phyloP scores from a whole-genome alignment of 345 rosid genomes.

The Microcos paniculata region DNA sequence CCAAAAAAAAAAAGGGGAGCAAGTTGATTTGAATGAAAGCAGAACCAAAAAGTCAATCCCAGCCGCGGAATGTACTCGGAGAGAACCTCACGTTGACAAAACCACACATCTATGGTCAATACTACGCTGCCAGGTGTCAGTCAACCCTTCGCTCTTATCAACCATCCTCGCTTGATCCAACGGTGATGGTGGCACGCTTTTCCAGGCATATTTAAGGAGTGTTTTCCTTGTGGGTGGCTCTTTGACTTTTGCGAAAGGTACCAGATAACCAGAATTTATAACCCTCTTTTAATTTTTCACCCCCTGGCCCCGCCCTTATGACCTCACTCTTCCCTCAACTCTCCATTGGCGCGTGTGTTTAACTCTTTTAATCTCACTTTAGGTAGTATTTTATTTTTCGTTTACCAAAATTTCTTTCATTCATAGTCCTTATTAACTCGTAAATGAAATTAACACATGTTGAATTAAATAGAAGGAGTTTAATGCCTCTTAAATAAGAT shows the following conservation, averaged over 20 bases:
- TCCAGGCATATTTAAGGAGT: slow-evolving; percentile 19
- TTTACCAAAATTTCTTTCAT: no score
- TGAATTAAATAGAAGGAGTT: no score
- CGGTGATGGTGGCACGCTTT: slow-evolving; percentile 46
- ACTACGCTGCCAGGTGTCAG: slow-evolving; percentile 32
- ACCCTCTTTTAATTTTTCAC: not conserved
- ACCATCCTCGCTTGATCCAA: slow-evolving; percentile 36
- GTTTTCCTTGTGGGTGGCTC: slow-evolving; percentile 15
- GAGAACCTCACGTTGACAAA: slow-evolving; percentile 3
- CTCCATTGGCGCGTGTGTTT: not conserved
- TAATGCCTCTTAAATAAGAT: no score
- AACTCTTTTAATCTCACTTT: not conserved
- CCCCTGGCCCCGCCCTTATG: not conserved
- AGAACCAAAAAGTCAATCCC: not conserved
- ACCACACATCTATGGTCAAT: not conserved
- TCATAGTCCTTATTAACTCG: no score
- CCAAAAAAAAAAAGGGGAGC: not conserved
- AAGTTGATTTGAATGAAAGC: not conserved
- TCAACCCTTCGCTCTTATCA: slow-evolving; percentile 1
- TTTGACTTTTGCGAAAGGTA: slow-evolving; percentile 64
- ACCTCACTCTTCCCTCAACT: not conserved
- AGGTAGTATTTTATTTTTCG: no score
- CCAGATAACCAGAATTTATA: not conserved
- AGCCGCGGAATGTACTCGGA: not conserved
- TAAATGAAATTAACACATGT: no score